Conservation (phyloP, 192 early-diverging fungal species). For the Spinellus fusiger region DNA sequence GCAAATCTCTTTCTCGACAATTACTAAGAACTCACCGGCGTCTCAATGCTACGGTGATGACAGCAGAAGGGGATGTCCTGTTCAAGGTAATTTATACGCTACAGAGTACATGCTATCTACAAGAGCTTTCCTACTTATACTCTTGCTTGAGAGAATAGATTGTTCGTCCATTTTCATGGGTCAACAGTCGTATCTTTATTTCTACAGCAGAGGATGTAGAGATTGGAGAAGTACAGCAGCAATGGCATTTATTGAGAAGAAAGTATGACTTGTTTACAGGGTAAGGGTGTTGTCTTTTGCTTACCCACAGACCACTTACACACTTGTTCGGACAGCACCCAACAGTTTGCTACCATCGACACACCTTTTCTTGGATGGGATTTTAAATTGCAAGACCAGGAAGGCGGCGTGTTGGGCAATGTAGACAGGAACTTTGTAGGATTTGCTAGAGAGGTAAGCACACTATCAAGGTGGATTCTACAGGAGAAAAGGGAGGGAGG, state of each 20-base stretch:
- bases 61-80: slow-evolving; percentile 62
- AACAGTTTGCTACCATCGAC: slow-evolving; percentile 68
- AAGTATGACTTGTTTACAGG: slow-evolving; percentile 79
- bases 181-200: slow-evolving; percentile 75
- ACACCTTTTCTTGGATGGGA: slow-evolving; percentile 73
- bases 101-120: no score
- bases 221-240: slow-evolving; percentile 82
- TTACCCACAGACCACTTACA: background rate
- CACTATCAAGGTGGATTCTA: no score
- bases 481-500: no score
- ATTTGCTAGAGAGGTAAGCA: slow-evolving; percentile 63
- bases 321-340: slow-evolving; percentile 3
- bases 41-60: slow-evolving; percentile 70
- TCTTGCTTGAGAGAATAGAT: slow-evolving; percentile 26
- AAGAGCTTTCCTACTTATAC: background rate
- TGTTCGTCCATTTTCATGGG: slow-evolving; percentile 61
- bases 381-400: slow-evolving; percentile 61
- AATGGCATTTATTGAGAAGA: slow-evolving; percentile 76
- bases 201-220: slow-evolving; percentile 47
- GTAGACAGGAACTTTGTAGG: slow-evolving; percentile 80
- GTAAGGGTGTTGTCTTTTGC: slow-evolving; percentile 16
- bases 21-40: slow-evolving; percentile 65
- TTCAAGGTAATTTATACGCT: no score
- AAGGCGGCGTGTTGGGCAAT: slow-evolving; percentile 44
- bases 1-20: slow-evolving; percentile 60